Base-by-base conservation (phyloP, 1,284 basidiomycete species). In the Entoloma clypeatum region DNA sequence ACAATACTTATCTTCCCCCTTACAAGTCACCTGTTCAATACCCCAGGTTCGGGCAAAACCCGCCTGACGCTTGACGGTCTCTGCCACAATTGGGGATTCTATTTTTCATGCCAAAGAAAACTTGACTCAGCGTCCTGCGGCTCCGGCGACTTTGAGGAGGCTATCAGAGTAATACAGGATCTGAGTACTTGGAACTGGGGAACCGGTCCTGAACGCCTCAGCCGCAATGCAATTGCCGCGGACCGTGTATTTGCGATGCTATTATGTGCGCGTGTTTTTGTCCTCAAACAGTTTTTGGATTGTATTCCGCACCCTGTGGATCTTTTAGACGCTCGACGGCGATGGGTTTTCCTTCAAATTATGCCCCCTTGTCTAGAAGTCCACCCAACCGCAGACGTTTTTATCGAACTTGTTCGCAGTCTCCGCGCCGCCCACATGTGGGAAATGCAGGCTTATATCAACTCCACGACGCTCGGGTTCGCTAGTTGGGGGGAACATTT, bases 241-340 rank as follows among this genome's bases (percentile, higher is more conserved):
- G 30, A 32, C 30, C 30, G 16, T 32, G 30, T 18, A 18, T 32
- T 32, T 32, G 16, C 14, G 19, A 38, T 26, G 28, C 24, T 32
- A 23, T 18, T 39, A 22, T 32, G 27, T 41, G 39, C 39, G 29
- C 39, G 39, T 29, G 11, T 41, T 32, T 33, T 41, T 32, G 25
- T 41, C 30, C 25, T 41, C 13, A 41, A 34, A 25, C 39, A 41
- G 9, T 18, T 41, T 41, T 21, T 41, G 39, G 10, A 25, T 24
- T 24, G 32, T 24, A 24, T 41, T 33, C 39, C 39, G 14, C 21
- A 19, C 23, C 16, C 22, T 21, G 32, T 24, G 25, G 25, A 41
- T 21, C 22, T 34, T 24, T 32, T 18, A 24, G 30, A 19, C 24
- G 39, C 39, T 34, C 30, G 21, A 41, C 38, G 25, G 30, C 43